A percentile compares a stretch with the other conserved stretches of the same genome.
These are phyloP conservation scores for Aureobasidium subglaciale DNA, from an alignment of 2,329 filamentous ascomycete genomes.

Conservation along the genomic window DNA sequence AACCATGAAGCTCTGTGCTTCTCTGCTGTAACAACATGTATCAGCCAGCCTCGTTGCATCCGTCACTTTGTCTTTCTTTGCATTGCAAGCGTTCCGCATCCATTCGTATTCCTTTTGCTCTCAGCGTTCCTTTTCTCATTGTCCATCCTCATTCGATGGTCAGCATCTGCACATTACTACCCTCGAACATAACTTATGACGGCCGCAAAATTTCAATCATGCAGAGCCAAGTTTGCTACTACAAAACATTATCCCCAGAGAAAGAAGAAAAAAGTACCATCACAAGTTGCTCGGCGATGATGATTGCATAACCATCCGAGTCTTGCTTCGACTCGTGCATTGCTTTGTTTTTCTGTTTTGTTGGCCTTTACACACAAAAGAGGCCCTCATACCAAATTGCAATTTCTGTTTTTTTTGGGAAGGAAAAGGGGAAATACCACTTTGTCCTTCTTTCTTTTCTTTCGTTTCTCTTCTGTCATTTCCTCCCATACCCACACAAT, in stretches of 20 bases:
- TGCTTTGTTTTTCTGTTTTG: not conserved
- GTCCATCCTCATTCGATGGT: not conserved
- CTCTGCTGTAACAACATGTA: conserved; percentile 23
- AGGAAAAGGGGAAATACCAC: not conserved
- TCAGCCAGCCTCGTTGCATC: conserved; percentile 22
- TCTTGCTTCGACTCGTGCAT: conserved; percentile 6
- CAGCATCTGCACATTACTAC: conserved; percentile 14
- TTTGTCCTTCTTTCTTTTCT: not conserved
- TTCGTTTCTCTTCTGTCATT: not conserved
- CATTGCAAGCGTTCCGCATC: conserved; percentile 21
- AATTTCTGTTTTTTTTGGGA: not conserved
- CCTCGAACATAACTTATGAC: conserved; percentile 15
- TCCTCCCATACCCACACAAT: not conserved
- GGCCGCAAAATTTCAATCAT: not conserved
- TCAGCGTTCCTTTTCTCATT: conserved; percentile 11
- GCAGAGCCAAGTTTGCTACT: not conserved
- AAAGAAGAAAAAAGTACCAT: too few relatives aligned
- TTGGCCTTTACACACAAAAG: not conserved
- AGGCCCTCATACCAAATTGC: conserved; percentile 8
- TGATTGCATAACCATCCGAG: not conserved
- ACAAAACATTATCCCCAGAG: not conserved
- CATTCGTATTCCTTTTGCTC: conserved; percentile 6
- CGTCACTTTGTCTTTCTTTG: conserved; percentile 18
- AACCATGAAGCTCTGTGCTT: not conserved
- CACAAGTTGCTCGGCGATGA: not conserved